Conservation (phyloP, 345 rosid genomes). For the Garcia nutans region DNA sequence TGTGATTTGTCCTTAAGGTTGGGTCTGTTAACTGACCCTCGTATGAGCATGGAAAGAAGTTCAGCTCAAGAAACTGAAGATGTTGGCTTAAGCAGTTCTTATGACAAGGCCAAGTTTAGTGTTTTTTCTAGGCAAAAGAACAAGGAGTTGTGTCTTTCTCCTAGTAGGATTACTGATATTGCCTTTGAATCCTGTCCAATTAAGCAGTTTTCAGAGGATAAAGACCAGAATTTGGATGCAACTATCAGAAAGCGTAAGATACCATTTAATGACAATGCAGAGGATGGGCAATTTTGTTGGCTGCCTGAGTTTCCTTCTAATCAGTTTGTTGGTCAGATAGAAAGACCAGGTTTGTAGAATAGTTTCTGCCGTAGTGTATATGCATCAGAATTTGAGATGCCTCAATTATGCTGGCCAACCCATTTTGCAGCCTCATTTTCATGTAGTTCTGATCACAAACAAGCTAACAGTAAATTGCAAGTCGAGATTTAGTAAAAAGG, state of each 20-base stretch:
- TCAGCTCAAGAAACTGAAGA: slow-evolving; percentile 41
- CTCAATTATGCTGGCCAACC: slow-evolving; percentile 23
- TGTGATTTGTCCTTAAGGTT: slow-evolving; percentile 88
- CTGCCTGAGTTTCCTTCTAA: slow-evolving; percentile 36
- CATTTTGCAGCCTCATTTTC: slow-evolving; percentile 26
- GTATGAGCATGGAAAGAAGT: slow-evolving; percentile 37
- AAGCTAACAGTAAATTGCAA: slow-evolving; percentile 25
- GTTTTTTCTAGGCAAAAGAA: slow-evolving; percentile 30
- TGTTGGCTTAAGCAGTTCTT: slow-evolving; percentile 36
- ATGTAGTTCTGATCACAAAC: slow-evolving; percentile 25
- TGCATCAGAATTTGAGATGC: slow-evolving; percentile 30
- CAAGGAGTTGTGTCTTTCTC: slow-evolving; percentile 62
- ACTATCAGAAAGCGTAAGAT: slow-evolving; percentile 50
- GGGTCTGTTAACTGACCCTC: slow-evolving; percentile 54
- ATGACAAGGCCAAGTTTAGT: slow-evolving; percentile 28
- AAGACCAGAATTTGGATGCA: slow-evolving; percentile 38
- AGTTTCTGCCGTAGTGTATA: slow-evolving; percentile 32
- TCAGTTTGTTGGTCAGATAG: slow-evolving; percentile 28
- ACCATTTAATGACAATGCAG: slow-evolving; percentile 39
- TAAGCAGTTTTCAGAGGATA: slow-evolving; percentile 35
- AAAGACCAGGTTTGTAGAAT: slow-evolving; percentile 50
- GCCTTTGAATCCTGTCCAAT: slow-evolving; percentile 32
- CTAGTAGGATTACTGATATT: slow-evolving; percentile 42
- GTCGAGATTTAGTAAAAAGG: slow-evolving; percentile 16
- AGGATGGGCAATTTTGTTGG: slow-evolving; percentile 42